Evolutionary conservation across 257 asterid genomes (phyloP), one percentile per base, ranked within the genome.

Genomic region (Salvia miltiorrhiza): DNA sequence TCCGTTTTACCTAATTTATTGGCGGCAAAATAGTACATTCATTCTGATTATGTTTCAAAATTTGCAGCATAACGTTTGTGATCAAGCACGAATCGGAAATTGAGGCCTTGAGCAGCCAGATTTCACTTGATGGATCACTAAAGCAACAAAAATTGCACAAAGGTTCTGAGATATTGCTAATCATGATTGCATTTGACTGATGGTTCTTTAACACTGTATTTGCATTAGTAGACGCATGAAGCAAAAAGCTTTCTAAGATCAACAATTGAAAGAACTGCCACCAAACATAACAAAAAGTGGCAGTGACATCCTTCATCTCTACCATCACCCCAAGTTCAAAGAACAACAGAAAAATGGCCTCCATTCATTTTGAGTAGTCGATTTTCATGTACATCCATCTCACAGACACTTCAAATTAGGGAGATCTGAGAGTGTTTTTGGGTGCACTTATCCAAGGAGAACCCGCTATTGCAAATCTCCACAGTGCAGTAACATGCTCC

Each of bases 391-490:
- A 17, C 65, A 57, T 17, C 4, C 10, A 7, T 44, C 8, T 11
- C 4, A 0, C 50, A 2, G 19, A 13, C 59, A 24, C 40, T 30
- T 60, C 49, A 39, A 54, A 20, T 76, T 67, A 85, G 59, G 77
- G 88, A 74, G 84, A 82, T 43, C 75, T 67, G 49, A 94, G 94
- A 9, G 97, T 91, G 63, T 78, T 87, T 77, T 81, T 94, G 6
- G 97, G 97, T 11, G 97, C 90, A 74, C 97, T 93, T 56, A 94
- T 84, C 97, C 99, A 94, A 7, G 85, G 86, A 19, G 92, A 79
- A 75, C 76, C 97, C 9, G 85, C 89, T 52, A 87, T 71, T 52
- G 99, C 97, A 17, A 94, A 94, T 81, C 97, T 91, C 99, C 99
- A 94, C 10, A 74, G 74, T 28, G 96, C 97, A 54, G 43, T 81